These are phyloP conservation scores for Pichia sp. DNA, from an alignment of 1,139 yeast species.

Conservation along the genomic window DNA sequence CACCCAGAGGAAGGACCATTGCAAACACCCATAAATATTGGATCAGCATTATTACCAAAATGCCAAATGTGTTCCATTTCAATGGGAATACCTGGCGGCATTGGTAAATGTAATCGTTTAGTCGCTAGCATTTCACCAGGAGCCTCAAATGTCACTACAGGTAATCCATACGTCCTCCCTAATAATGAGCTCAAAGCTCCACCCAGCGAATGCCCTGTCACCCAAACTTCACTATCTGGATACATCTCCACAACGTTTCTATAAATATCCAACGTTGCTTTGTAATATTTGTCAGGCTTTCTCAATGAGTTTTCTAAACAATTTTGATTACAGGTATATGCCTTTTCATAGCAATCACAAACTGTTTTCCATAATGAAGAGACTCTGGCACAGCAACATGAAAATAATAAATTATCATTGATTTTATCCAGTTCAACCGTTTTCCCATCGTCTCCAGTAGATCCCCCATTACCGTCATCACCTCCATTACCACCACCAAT, in stretches of 20 bases:
- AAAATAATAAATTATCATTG: constrained; percentile 82
- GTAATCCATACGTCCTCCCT: constrained; percentile 86
- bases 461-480: constrained; percentile 62
- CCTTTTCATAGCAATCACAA: constrained; percentile 82
- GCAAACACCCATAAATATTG: constrained; percentile 94
- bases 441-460: constrained; percentile 62
- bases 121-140: constrained; percentile 90
- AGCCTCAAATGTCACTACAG: constrained; percentile 85
- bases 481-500: constrained; percentile 61
- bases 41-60: constrained; percentile 95
- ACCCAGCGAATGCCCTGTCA: constrained; percentile 93
- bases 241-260: constrained; percentile 59
- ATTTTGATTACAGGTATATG: constrained; percentile 83
- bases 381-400: constrained; percentile 95
- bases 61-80: constrained; percentile 87
- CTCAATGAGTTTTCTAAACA: constrained; percentile 76
- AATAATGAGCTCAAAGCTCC: constrained; percentile 78
- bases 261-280: constrained; percentile 72
- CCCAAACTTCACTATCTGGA: constrained; percentile 75
- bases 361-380: constrained; percentile 92
- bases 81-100: constrained; percentile 83
- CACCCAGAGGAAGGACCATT: constrained; percentile 91
- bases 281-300: constrained; percentile 73
- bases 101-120: constrained; percentile 77
- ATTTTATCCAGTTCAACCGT: constrained; percentile 74